Percentiles rank a stretch among this genome's conserved stretches.
Evolutionary conservation across 2,329 filamentous ascomycete species (phyloP).

Genomic region (Botrytis tulipae): DNA sequence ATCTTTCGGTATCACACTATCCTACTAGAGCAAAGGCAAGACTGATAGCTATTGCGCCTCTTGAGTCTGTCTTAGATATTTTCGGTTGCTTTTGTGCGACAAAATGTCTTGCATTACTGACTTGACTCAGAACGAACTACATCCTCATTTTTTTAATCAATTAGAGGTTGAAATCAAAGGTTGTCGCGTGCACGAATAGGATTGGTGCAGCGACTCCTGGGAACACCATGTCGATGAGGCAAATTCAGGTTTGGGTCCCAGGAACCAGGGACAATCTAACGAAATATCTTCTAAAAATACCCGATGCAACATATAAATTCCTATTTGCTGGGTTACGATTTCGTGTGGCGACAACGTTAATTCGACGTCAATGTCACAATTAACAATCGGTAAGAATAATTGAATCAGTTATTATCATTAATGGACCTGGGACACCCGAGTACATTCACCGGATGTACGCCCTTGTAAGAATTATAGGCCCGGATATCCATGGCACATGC

Average conservation of each 20-base stretch:
- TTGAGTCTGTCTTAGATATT: background rate
- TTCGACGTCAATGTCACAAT: background rate
- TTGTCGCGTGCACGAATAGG: background rate
- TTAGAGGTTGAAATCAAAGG: background rate
- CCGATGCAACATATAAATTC: background rate
- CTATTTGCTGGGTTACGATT: background rate
- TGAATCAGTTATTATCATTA: no score
- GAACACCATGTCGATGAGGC: background rate
- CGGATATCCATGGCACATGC: background rate
- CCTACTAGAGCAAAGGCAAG: conserved; percentile 18
- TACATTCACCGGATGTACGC: background rate
- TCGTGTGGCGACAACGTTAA: conserved; percentile 1
- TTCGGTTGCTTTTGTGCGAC: conserved; percentile 17
- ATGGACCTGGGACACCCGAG: background rate
- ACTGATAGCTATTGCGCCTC: conserved; percentile 15
- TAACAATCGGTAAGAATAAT: background rate
- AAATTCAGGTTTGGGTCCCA: background rate
- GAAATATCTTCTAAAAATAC: background rate
- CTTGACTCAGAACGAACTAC: background rate
- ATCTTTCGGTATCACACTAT: background rate
- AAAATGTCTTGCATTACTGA: background rate
- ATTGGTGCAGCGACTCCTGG: background rate
- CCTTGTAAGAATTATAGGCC: background rate
- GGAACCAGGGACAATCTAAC: conserved; percentile 1
- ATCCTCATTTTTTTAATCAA: background rate